Percentiles rank a stretch among this genome's conserved stretches.
These are phyloP conservation scores for Neurospora hispaniola DNA, from an alignment of 495 filamentous ascomycete species.

Conservation along the genomic window DNA sequence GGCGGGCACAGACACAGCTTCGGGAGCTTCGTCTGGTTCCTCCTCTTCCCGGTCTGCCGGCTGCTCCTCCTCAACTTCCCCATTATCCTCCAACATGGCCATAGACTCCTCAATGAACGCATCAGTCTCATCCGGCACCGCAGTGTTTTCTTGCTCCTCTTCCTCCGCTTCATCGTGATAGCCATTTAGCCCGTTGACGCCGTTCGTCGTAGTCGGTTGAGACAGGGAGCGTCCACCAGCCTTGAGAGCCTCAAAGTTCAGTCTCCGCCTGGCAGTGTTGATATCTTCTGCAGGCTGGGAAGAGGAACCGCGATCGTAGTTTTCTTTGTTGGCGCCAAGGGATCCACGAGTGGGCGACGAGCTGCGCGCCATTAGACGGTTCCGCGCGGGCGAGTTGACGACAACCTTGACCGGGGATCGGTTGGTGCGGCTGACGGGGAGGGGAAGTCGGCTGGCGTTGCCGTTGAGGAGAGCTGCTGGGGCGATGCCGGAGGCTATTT, in stretches of 20 bases:
- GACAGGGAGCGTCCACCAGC: slow-evolving; percentile 12
- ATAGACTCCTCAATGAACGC: slow-evolving; percentile 26
- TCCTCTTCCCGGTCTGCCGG: slow-evolving; percentile 12
- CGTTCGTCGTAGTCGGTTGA: slow-evolving; percentile 9
- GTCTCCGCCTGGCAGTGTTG: slow-evolving; percentile 18
- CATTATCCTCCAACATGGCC: slow-evolving; percentile 23
- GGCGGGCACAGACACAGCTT: neutral
- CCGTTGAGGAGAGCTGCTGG: slow-evolving; percentile 22
- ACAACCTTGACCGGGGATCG: slow-evolving; percentile 46
- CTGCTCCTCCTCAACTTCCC: slow-evolving; percentile 5
- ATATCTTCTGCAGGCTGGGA: slow-evolving; percentile 10
- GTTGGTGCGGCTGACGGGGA: slow-evolving; percentile 32
- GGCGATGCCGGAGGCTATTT: slow-evolving; percentile 18
- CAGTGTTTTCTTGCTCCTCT: neutral
- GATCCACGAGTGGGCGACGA: slow-evolving; percentile 31
- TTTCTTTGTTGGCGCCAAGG: slow-evolving; percentile 15
- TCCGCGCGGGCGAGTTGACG: slow-evolving; percentile 46
- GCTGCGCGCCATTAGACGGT: slow-evolving; percentile 31
- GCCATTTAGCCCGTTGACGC: neutral
- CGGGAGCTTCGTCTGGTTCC: slow-evolving; percentile 6
- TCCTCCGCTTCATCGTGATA: slow-evolving; percentile 9
- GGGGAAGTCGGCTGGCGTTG: slow-evolving; percentile 30
- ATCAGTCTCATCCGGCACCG: neutral
- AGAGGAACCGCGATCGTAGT: slow-evolving; percentile 5
- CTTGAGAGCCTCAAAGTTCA: slow-evolving; percentile 29